Percentiles rank a stretch among this genome's conserved stretches.
Conservation (phyloP, 2,329 filamentous ascomycete genomes). For the Exophiala viscosa region DNA sequence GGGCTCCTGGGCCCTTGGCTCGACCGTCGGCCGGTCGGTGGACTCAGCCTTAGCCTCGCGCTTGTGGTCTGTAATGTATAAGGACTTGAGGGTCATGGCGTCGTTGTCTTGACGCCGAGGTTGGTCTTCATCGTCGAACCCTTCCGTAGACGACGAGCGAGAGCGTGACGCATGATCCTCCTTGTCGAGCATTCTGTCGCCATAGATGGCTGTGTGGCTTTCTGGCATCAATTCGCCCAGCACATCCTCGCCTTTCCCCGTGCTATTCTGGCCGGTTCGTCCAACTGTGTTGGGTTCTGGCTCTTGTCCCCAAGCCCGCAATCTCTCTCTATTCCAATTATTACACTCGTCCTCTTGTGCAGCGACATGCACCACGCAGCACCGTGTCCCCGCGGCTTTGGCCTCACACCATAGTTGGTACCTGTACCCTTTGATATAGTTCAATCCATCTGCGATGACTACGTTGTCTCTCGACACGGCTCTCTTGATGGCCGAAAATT, state of each 20-base stretch:
- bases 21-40: too few relatives aligned
- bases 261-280: neutral
- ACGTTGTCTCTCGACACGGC: slow-evolving; percentile 55
- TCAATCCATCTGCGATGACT: slow-evolving; percentile 61
- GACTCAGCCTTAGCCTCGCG: neutral
- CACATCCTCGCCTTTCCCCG: slow-evolving; percentile 20
- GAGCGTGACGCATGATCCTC: slow-evolving; percentile 2
- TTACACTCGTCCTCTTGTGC: slow-evolving; percentile 28
- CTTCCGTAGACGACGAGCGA: slow-evolving; percentile 21
- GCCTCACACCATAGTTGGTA: slow-evolving; percentile 67
- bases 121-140: slow-evolving; percentile 3
- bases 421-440: slow-evolving; percentile 66
- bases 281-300: neutral
- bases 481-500: slow-evolving; percentile 60
- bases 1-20: too few relatives aligned
- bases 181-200: slow-evolving; percentile 19
- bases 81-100: slow-evolving; percentile 26
- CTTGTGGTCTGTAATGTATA: slow-evolving; percentile 22
- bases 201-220: slow-evolving; percentile 29
- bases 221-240: slow-evolving; percentile 27
- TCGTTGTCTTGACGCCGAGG: slow-evolving; percentile 12
- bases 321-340: slow-evolving; percentile 26
- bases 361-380: slow-evolving; percentile 52
- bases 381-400: slow-evolving; percentile 59
- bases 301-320: slow-evolving; percentile 17